Evolutionary conservation across 2,329 filamentous ascomycete genomes (phyloP).

Genomic region (Fusarium irregulare): DNA sequence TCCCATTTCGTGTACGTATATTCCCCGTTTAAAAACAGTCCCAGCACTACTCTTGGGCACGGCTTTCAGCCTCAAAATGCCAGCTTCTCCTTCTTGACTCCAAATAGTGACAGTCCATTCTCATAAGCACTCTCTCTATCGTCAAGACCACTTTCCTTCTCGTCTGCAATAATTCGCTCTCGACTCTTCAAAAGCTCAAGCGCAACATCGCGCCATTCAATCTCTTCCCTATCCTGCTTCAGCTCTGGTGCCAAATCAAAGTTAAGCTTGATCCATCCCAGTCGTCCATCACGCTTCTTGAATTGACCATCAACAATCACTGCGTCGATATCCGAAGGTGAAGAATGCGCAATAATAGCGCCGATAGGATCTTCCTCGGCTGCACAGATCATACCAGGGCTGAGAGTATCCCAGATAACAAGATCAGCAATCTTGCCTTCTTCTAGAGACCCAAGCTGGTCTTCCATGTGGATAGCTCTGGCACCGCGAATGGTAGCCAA

Average conservation of each 20-base stretch:
- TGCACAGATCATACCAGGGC: constrained; percentile 9
- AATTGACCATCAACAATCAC: constrained; percentile 18
- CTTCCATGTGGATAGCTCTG: neutral
- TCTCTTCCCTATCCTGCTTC: neutral
- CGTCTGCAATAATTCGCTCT: neutral
- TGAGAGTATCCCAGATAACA: constrained; percentile 6
- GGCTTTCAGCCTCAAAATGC: neutral
- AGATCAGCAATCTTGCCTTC: constrained; percentile 15
- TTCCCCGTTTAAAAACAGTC: too few species aligned
- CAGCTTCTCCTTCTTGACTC: neutral
- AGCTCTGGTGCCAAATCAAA: neutral
- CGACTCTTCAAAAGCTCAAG: constrained; percentile 1
- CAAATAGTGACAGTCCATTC: neutral
- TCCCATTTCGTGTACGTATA: neutral
- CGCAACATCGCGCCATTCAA: constrained; percentile 9
- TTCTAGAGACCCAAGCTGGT: neutral
- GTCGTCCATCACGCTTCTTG: neutral
- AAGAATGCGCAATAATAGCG: constrained; percentile 7
- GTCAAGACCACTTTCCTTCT: neutral
- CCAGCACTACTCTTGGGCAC: too few species aligned
- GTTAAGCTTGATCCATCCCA: neutral
- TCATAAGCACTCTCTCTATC: constrained; percentile 1
- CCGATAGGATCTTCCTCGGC: constrained; percentile 7
- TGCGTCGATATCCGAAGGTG: neutral
- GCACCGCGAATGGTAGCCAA: constrained; percentile 10